Base-by-base conservation (phyloP, 2,329 filamentous ascomycete genomes). In the Aspergillus fumigatiaffinis region DNA sequence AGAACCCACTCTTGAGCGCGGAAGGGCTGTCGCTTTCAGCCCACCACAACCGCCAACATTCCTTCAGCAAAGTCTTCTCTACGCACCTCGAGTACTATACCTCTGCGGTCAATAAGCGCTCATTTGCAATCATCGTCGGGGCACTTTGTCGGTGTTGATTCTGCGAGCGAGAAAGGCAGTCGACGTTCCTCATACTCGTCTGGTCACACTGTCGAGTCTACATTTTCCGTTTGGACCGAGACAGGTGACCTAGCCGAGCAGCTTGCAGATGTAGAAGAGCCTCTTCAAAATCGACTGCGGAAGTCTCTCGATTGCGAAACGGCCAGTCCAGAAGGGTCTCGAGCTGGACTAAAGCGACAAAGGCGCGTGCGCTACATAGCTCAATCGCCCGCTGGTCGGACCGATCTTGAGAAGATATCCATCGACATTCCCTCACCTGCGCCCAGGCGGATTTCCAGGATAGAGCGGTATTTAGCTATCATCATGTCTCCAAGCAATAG, bases 241-340 rank as follows among this genome's bases (percentile, higher is more conserved):
- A 96, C 93, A 48, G 93, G 92, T 71, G 94, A 97, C 77, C 85
- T 97, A 68, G 91, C 91, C 70, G 93, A 97, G 79, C 93, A 95
- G 82, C 82, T 92, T 67, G 89, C 85, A 69, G 88, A 90, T 80
- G 86, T 87, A 70, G 86, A 93, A 76, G 91, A 96, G 73, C 90
- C 91, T 58, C 82, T 96, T 65, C 87, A 85, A 66, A 84, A 86
- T 66, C 87, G 85, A 68, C 81, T 93, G 59, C 81, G 82, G 69
- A 80, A 85, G 66, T 86, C 86, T 65, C 76, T 88, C 57, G 85
- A 90, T 73, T 84, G 77, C 68, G 82, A 85, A 66, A 78, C 82
- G 55, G 79, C 87, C 66, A 80, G 68, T 55, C 67, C 63, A 57
- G 59, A 67, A 58, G 70, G 63, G 35, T 62, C 68, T 70, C 61